Base-by-base conservation (phyloP, 345 rosid species). In the Pugionium cornutum region DNA sequence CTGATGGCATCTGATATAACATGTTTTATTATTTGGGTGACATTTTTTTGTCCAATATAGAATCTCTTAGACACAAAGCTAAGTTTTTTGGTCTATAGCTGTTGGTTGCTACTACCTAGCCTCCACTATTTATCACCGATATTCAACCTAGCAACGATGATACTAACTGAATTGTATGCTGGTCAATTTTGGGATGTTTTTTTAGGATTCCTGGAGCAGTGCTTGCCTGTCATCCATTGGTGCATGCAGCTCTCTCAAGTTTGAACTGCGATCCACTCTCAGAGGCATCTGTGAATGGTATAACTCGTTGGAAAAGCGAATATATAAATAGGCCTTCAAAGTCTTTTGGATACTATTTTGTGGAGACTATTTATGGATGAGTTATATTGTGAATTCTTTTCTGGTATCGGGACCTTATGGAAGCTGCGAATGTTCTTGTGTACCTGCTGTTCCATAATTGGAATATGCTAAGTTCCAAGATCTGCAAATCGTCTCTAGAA, bases 241-340 rank as follows among this genome's bases (percentile, higher is more conserved):
- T 91, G 64, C 83, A 75, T 70, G 79, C 95, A 56, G 96, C 99
- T 73, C 87, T 95, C 62, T 82, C 99, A 70, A 86, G 96, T 78
- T 83, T 95, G 81, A 86, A 78, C 67, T 73, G 89, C 43, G 95
- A 91, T 70, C 78, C 88, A 58, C 89, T 88, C 47, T 89, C 99
- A 4, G 99, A 91, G 85, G 99, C 96, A 51, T 85, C 96, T 73
- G 97, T 95, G 29, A 95, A 91, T 80, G 99, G 97, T 95, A 94
- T 78, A 49, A 18, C 62, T 35, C 35, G 50, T 58, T 28, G 64
- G 67, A 63, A 54, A 49, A 57, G 46, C 59, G 65, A 32, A 8
- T 59, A 48, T 33, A 27, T 53, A 43, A 11, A 10, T 35, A 44
- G 32, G 51, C 40, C 36, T 34, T 58, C 48, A n/a, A 11, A 53